Percentiles rank a stretch among this genome's conserved stretches.
phyloP scores from a whole-genome alignment of 1,284 basidiomycete species.

The Leccinum discolor region DNA sequence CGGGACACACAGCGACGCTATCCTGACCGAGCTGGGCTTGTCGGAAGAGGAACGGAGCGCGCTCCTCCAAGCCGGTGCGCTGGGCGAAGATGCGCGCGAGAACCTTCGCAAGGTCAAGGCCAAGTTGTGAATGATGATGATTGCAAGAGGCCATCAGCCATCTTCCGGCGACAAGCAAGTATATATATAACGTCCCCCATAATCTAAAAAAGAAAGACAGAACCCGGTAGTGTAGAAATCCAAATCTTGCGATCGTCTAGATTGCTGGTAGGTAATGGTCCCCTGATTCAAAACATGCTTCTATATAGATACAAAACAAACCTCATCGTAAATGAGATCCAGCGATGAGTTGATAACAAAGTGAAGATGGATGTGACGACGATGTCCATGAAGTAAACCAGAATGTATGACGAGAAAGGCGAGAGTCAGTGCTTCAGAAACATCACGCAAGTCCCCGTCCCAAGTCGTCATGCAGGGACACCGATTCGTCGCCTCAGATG shows the following conservation, averaged over 20 bases:
- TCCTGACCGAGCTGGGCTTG: conserved; percentile 51
- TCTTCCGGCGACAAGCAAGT: not conserved
- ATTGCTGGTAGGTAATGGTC: conserved; percentile 9
- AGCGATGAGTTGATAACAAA: not conserved
- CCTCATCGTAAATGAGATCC: not conserved
- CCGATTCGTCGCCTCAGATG: conserved; percentile 32
- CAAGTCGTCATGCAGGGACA: conserved; percentile 17
- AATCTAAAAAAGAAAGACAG: not conserved
- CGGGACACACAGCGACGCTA: conserved; percentile 54
- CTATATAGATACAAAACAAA: not conserved
- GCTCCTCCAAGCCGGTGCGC: conserved; percentile 44
- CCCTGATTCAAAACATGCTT: conserved; percentile 1
- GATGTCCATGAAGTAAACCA: not conserved
- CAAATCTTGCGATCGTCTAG: conserved; percentile 11
- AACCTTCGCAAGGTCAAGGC: conserved; percentile 6
- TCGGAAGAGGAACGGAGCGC: conserved; percentile 34
- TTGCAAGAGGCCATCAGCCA: not conserved
- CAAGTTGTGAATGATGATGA: conserved; percentile 17
- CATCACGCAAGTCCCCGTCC: not conserved
- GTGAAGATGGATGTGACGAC: not conserved
- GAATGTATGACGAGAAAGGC: not conserved
- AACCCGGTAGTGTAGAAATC: not conserved
- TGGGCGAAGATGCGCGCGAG: conserved; percentile 33
- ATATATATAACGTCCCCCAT: not conserved
- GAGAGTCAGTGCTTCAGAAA: not conserved